phyloP scores from a whole-genome alignment of 2,329 filamentous ascomycete genomes.

The Alternaria arbusti region DNA sequence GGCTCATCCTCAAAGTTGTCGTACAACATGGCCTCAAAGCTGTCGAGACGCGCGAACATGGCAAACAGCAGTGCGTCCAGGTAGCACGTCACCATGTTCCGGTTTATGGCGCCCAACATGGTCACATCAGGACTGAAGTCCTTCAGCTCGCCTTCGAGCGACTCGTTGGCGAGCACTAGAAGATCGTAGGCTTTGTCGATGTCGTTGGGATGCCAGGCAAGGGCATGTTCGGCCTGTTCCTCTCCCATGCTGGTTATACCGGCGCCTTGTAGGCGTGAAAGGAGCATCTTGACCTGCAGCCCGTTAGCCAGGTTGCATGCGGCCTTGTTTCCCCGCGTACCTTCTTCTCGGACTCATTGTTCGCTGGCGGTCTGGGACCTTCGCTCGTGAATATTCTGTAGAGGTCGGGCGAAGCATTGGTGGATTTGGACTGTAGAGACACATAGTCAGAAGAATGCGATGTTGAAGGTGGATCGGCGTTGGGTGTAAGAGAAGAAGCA shows the following conservation, averaged over 20 bases:
- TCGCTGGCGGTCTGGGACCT: slow-evolving; percentile 55
- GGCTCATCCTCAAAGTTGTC: slow-evolving; percentile 76
- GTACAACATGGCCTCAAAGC: slow-evolving; percentile 91
- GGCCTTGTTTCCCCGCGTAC: slow-evolving; percentile 26
- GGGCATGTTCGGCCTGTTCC: slow-evolving; percentile 67
- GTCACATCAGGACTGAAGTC: slow-evolving; percentile 74
- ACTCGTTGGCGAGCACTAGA: slow-evolving; percentile 78
- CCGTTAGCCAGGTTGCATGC: slow-evolving; percentile 7
- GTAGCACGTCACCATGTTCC: slow-evolving; percentile 89
- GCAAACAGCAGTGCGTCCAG: slow-evolving; percentile 89
- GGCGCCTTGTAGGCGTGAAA: slow-evolving; percentile 58
- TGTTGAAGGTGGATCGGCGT: slow-evolving; percentile 18
- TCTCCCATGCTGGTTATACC: slow-evolving; percentile 65
- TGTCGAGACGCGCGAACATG: slow-evolving; percentile 90
- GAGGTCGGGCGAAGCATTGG: slow-evolving; percentile 55
- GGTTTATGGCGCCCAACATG: slow-evolving; percentile 86
- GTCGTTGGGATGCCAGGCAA: slow-evolving; percentile 72
- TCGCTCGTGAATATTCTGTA: slow-evolving; percentile 70
- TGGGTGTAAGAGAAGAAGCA: slow-evolving; percentile 12
- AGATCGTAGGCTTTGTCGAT: slow-evolving; percentile 77
- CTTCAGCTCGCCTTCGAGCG: slow-evolving; percentile 78
- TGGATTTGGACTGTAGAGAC: slow-evolving; percentile 32
- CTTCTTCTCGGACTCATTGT: slow-evolving; percentile 64
- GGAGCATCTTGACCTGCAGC: slow-evolving; percentile 59
- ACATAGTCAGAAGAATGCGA: slow-evolving; percentile 34